These are phyloP conservation scores for Colletotrichum noveboracense DNA, from an alignment of 2,329 filamentous ascomycete genomes.

Conservation along the genomic window DNA sequence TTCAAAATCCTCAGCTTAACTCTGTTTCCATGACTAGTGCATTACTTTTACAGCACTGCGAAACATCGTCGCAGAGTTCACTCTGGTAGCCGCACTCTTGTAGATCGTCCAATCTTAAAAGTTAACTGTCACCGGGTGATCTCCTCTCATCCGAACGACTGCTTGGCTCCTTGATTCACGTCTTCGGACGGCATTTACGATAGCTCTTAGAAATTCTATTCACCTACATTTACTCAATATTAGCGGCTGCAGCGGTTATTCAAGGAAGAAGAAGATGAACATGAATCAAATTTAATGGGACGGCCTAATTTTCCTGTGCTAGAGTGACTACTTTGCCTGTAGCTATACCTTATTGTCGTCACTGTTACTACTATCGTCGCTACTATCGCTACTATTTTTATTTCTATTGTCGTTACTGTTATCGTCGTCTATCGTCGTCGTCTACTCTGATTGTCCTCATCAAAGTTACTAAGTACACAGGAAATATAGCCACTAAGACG, in stretches of 20 bases:
- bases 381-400: too few species aligned
- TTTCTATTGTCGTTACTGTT: too few species aligned
- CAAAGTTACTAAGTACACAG: too few species aligned
- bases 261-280: too few species aligned
- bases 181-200: not conserved
- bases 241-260: not conserved
- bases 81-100: not conserved
- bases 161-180: not conserved
- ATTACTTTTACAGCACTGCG: not conserved
- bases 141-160: not conserved
- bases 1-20: not conserved
- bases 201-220: not conserved
- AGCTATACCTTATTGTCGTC: too few species aligned
- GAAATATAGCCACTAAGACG: too few species aligned
- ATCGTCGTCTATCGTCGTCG: too few species aligned
- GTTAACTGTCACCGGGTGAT: not conserved
- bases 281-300: too few species aligned
- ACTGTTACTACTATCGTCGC: too few species aligned
- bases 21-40: not conserved
- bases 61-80: not conserved
- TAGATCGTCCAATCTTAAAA: not conserved
- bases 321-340: too few species aligned
- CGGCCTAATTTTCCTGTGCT: too few species aligned
- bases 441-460: too few species aligned
- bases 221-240: fast-evolving